These are phyloP conservation scores for Backusella tarrabulga DNA, from an alignment of 192 early-diverging fungal species.

Conservation along the genomic window DNA sequence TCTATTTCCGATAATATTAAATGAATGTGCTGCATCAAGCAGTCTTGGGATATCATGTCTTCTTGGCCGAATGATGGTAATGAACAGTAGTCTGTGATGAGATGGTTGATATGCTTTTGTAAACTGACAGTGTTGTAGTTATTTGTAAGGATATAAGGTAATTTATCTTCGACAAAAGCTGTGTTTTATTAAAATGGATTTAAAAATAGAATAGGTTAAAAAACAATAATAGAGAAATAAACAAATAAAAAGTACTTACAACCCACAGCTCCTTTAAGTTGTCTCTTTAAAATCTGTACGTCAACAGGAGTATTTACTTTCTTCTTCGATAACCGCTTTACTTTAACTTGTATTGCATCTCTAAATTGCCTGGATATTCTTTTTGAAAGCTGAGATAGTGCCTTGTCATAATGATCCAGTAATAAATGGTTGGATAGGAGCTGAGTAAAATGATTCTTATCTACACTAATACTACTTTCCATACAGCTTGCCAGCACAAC, in stretches of 20 bases:
- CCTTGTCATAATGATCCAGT: conserved; percentile 14
- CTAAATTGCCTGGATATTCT: conserved; percentile 7
- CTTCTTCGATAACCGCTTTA: neutral
- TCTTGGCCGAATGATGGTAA: neutral
- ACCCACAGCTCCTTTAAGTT: conserved; percentile 11
- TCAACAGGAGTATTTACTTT: conserved; percentile 3
- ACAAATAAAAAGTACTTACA: neutral
- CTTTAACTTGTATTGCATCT: conserved; percentile 12
- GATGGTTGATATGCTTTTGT: conserved; percentile 6
- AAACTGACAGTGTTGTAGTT: conserved; percentile 2
- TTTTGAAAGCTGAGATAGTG: conserved; percentile 5
- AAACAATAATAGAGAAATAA: neutral
- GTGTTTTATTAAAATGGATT: neutral
- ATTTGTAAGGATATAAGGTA: conserved; percentile 6
- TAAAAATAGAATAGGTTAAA: neutral
- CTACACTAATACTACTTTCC: conserved; percentile 1
- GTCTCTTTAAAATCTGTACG: conserved; percentile 12
- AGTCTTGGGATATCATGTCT: neutral
- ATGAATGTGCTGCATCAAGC: neutral
- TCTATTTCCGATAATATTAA: conserved; percentile 6
- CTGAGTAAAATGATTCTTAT: conserved; percentile 3
- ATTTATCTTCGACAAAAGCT: conserved; percentile 17
- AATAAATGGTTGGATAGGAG: conserved; percentile 13
- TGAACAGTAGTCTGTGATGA: conserved; percentile 9
- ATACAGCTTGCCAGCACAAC: conserved; percentile 4